A percentile compares a stretch with the other conserved stretches of the same genome.
These are phyloP conservation scores for Termitomyces sp. DNA, from an alignment of 768 basidiomycete species.

Conservation along the genomic window DNA sequence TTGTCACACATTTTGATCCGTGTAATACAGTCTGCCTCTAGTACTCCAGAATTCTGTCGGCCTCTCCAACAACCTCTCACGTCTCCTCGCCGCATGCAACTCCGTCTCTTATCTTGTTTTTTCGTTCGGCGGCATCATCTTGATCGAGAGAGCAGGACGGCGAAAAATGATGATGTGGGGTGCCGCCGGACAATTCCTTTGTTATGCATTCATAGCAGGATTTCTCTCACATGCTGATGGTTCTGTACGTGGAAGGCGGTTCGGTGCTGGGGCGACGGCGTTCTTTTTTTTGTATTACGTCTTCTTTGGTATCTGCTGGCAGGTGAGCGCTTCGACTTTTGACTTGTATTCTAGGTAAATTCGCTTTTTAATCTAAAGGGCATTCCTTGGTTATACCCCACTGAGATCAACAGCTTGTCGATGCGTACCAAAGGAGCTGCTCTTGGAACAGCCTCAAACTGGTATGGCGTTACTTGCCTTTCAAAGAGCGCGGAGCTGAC, in stretches of 20 bases:
- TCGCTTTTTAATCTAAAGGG: slow-evolving; percentile 22
- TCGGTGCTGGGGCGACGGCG: slow-evolving; percentile 37
- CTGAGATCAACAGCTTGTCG: slow-evolving; percentile 43
- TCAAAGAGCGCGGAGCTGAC: not conserved
- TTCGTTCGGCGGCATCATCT: slow-evolving; percentile 37
- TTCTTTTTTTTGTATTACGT: slow-evolving; percentile 49
- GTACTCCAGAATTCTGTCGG: slow-evolving; percentile 48
- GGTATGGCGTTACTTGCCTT: slow-evolving; percentile 19
- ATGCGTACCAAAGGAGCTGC: slow-evolving; percentile 49
- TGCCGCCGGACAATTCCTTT: slow-evolving; percentile 42
- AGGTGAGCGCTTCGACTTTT: slow-evolving; percentile 22
- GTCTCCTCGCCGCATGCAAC: slow-evolving; percentile 46
- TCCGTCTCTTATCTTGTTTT: slow-evolving; percentile 45
- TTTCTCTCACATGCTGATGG: slow-evolving; percentile 31
- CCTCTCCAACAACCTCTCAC: slow-evolving; percentile 40
- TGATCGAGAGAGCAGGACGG: slow-evolving; percentile 43
- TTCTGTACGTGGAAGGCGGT: slow-evolving; percentile 24
- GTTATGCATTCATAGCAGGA: slow-evolving; percentile 38
- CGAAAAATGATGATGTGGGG: slow-evolving; percentile 51
- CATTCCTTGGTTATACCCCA: slow-evolving; percentile 45
- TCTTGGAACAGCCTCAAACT: slow-evolving; percentile 41
- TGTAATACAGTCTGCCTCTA: slow-evolving; percentile 24
- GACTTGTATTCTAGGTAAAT: not conserved
- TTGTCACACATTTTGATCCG: not conserved
- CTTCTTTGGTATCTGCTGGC: slow-evolving; percentile 49